Evolutionary conservation across 2,329 filamentous ascomycete genomes (phyloP), one percentile per base, ranked within the genome.

Genomic region (Salinomyces thailandicus): DNA sequence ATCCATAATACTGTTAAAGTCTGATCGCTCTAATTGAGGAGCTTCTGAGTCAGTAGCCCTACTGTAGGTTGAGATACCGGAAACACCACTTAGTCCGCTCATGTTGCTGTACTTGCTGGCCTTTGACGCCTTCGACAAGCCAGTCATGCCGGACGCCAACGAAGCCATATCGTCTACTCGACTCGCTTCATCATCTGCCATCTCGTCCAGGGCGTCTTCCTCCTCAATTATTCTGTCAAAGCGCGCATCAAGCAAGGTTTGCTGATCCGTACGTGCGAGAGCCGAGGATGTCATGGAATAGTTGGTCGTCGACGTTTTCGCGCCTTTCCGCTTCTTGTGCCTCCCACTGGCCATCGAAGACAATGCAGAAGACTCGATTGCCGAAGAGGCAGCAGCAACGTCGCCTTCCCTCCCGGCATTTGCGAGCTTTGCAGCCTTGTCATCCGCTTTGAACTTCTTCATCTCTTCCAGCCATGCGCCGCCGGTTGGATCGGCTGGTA

Each of bases 201-300:
- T 40, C 15, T 41, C 47, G 33, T 55, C 52, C n/a, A 50, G 42
- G 9, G 18, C 28, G 17, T 53, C 52, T 22, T 54, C 48, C 15
- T 43, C 37, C 19, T 54, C 49, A 4, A 51, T 33, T 14, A 96
- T 75, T 60, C 66, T 84, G 58, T 98, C 91, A 58, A 96, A 98
- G 17, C 91, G 76, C 31, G 81, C 81, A 57, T 98, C 93, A 5
- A 98, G 69, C 1, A 93, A 72, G 1, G 78, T 79, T 42, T 93
- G 73, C 28, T 86, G 85, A 53, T 95, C 89, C 1, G 87, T 98
- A 37, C 91, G 77, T 35, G 85, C 79, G 13, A 94, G 69, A 0
- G 85, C 81, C 0, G 86, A 93, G 1, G 84, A 93, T 0, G 83
- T 86, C 87, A 94, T 94, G 35, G 83, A 91, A 62, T 91, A 93